Conservation (phyloP, 2,329 filamentous ascomycete species). For the Fusarium tupiense region DNA sequence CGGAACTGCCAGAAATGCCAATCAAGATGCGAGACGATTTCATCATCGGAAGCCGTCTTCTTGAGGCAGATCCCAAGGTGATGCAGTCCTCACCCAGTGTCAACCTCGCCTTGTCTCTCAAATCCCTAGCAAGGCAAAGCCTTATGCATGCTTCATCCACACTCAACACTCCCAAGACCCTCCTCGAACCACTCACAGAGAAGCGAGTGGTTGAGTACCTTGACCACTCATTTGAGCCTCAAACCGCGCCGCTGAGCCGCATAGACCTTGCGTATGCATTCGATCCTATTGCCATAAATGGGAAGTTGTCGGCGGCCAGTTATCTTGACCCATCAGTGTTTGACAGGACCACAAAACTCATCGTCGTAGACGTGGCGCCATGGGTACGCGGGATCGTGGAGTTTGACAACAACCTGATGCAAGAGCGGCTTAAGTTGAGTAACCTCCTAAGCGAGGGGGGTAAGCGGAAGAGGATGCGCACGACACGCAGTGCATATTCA, state of each 20-base stretch:
- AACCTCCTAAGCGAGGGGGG: slow-evolving; percentile 70
- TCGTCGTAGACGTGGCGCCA: slow-evolving; percentile 83
- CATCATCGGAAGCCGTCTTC: slow-evolving; percentile 57
- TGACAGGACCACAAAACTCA: slow-evolving; percentile 73
- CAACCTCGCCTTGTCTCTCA: slow-evolving; percentile 44
- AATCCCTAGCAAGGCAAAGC: slow-evolving; percentile 43
- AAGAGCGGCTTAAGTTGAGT: slow-evolving; percentile 71
- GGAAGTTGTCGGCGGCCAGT: slow-evolving; percentile 50
- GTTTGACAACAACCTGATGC: slow-evolving; percentile 76
- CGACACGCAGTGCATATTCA: slow-evolving; percentile 77
- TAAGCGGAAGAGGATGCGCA: slow-evolving; percentile 65
- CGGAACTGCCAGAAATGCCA: slow-evolving; percentile 67
- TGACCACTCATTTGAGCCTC: slow-evolving; percentile 48
- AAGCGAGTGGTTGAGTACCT: slow-evolving; percentile 49
- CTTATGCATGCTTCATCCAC: slow-evolving; percentile 19
- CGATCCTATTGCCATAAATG: slow-evolving; percentile 65
- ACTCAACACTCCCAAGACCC: neutral
- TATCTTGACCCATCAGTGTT: slow-evolving; percentile 77
- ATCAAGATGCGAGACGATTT: slow-evolving; percentile 61
- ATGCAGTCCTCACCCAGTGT: slow-evolving; percentile 44
- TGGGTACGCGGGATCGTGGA: slow-evolving; percentile 88
- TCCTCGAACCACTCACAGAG: slow-evolving; percentile 48
- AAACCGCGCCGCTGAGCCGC: slow-evolving; percentile 52
- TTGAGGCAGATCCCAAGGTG: slow-evolving; percentile 56
- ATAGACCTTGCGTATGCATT: slow-evolving; percentile 68